Evolutionary conservation across 352 stramenopile species (phyloP).

Genomic region (Phytopythium cucurbitacearum): DNA sequence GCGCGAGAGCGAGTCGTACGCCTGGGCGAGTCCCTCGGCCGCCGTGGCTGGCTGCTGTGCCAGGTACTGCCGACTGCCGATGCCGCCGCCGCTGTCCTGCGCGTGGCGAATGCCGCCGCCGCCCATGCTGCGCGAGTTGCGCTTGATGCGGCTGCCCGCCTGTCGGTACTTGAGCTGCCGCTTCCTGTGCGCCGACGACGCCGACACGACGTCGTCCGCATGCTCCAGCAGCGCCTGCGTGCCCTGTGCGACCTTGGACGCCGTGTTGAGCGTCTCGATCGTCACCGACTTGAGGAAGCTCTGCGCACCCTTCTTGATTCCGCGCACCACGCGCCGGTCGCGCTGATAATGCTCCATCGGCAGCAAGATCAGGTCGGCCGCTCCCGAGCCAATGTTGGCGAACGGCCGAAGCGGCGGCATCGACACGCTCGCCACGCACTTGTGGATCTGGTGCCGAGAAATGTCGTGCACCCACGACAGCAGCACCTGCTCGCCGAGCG

Average conservation of each 20-base stretch:
- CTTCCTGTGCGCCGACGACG: conserved; percentile 49
- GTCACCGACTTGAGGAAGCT: conserved; percentile 87
- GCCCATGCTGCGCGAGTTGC: conserved; percentile 76
- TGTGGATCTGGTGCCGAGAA: conserved; percentile 85
- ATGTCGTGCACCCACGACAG: conserved; percentile 88
- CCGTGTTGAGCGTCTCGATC: conserved; percentile 85
- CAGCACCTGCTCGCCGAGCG: conserved; percentile 68
- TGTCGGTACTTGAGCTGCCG: conserved; percentile 79
- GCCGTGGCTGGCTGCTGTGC: conserved; percentile 78
- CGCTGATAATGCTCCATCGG: conserved; percentile 85
- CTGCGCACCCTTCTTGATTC: conserved; percentile 81
- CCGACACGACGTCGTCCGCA: conserved; percentile 79
- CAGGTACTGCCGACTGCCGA: conserved; percentile 77
- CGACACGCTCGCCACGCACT: conserved; percentile 85
- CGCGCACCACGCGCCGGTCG: conserved; percentile 77
- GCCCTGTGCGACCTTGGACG: conserved; percentile 76
- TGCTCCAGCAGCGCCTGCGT: conserved; percentile 80
- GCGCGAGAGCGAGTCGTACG: conserved; percentile 80
- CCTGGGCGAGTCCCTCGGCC: conserved; percentile 76
- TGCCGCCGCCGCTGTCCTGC: conserved; percentile 65
- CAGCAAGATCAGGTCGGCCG: conserved; percentile 81
- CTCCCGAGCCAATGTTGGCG: conserved; percentile 82
- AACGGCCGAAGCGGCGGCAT: conserved; percentile 83
- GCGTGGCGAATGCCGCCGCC: conserved; percentile 73
- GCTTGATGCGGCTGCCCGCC: conserved; percentile 67